Conservation (phyloP, 148 eudicot genomes). For the Linanthus parryae region DNA sequence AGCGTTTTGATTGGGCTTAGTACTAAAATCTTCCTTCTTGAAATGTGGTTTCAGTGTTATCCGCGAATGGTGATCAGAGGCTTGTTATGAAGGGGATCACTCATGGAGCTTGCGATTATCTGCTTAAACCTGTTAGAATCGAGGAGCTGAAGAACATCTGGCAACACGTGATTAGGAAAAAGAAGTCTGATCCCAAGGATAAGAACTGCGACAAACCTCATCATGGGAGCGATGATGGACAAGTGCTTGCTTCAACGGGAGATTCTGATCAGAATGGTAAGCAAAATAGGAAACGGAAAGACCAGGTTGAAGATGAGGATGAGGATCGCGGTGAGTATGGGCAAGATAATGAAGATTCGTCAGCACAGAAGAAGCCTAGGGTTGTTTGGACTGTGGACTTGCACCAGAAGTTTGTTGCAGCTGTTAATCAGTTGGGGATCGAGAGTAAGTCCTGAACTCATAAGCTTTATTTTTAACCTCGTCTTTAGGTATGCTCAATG, state of each 20-base stretch:
- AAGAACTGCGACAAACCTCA: conserved; percentile 25
- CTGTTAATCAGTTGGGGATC: conserved; percentile 56
- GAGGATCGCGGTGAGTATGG: conserved; percentile 45
- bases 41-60: conserved; percentile 37
- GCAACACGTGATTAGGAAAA: conserved; percentile 60
- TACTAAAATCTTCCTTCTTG: no score
- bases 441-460: conserved; percentile 40
- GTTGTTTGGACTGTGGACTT: conserved; percentile 69
- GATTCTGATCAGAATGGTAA: conserved; percentile 40
- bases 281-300: conserved; percentile 43
- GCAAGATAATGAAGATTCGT: conserved; percentile 39
- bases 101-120: conserved; percentile 69
- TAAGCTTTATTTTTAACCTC: not conserved
- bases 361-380: conserved; percentile 59
- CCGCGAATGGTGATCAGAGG: conserved; percentile 54
- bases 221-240: conserved; percentile 27
- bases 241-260: conserved; percentile 15
- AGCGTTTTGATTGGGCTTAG: no score
- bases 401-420: conserved; percentile 76
- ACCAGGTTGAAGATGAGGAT: conserved; percentile 34
- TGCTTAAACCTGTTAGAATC: conserved; percentile 55
- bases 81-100: conserved; percentile 66
- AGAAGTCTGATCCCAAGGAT: conserved; percentile 32
- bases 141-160: conserved; percentile 67
- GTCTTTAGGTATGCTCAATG: not conserved